Evolutionary conservation across 257 asterid genomes (phyloP).

Genomic region (Solanum microdontum): DNA sequence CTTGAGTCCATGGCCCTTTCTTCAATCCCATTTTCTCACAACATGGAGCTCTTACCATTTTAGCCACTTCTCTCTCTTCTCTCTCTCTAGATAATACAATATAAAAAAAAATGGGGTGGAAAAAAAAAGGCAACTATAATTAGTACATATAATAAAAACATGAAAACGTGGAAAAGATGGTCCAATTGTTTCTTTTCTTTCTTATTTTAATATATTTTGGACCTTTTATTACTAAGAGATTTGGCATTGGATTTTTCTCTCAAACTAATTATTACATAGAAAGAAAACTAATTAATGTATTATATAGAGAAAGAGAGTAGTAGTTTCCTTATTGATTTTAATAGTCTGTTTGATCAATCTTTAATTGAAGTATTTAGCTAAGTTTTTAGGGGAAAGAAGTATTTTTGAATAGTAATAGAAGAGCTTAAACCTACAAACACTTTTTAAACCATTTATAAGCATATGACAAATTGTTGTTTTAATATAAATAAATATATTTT

Average conservation of each 20-base stretch:
- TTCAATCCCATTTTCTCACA: constrained; percentile 34
- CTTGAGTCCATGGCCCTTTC: constrained; percentile 33
- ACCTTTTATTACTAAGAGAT: constrained; percentile 1
- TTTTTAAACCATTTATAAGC: neutral
- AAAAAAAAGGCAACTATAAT: neutral
- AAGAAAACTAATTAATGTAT: neutral
- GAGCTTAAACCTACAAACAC: neutral
- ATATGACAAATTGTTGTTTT: neutral
- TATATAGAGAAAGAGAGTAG: neutral
- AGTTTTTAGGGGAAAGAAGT: neutral
- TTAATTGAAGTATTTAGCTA: neutral
- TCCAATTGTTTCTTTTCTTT: neutral
- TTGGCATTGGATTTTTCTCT: constrained; percentile 1
- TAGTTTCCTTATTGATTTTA: neutral
- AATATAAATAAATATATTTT: neutral
- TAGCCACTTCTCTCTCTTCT: neutral
- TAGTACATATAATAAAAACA: neutral
- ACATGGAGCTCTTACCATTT: constrained; percentile 28
- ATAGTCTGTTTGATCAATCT: no score
- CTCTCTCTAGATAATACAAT: neutral
- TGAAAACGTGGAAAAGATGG: neutral
- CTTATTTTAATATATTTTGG: neutral
- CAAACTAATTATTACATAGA: neutral
- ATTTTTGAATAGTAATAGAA: neutral
- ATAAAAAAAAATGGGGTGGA: neutral